These are phyloP conservation scores for Daedaleopsis nitida DNA, from an alignment of 768 basidiomycete genomes.

Conservation along the genomic window DNA sequence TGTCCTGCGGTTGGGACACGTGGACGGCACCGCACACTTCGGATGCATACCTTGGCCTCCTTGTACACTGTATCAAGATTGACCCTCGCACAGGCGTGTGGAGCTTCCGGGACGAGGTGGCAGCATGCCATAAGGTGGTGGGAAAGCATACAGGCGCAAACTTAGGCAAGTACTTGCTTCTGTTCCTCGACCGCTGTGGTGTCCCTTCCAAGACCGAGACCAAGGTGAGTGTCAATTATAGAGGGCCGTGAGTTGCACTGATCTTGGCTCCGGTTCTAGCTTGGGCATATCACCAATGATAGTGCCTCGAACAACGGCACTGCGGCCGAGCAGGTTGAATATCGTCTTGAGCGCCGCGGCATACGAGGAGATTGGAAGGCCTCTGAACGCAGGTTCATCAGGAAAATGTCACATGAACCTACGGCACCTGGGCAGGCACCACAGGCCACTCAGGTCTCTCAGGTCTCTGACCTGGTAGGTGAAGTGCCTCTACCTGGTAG, in stretches of 20 bases:
- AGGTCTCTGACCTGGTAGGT: too few relatives aligned
- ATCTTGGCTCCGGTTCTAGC: neutral
- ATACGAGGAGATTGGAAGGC: neutral
- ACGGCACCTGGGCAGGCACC: too few relatives aligned
- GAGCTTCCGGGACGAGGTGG: conserved; percentile 24
- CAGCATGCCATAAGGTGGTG: conserved; percentile 26
- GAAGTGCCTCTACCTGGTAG: too few relatives aligned
- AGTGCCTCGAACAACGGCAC: conserved; percentile 27
- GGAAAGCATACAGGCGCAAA: conserved; percentile 32
- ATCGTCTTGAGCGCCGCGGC: neutral
- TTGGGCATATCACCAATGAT: conserved; percentile 16
- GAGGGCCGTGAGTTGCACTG: too few relatives aligned
- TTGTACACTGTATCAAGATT: conserved; percentile 26
- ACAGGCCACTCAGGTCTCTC: too few relatives aligned
- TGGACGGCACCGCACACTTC: conserved; percentile 27
- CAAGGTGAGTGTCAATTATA: conserved; percentile 25
- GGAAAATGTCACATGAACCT: too few relatives aligned
- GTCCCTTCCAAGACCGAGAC: conserved; percentile 19
- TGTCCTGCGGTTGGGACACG: conserved; percentile 20
- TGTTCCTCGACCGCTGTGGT: conserved; percentile 28
- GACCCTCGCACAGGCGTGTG: conserved; percentile 16
- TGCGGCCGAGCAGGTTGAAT: conserved; percentile 20
- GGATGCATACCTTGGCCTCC: conserved; percentile 25
- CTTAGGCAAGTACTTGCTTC: conserved; percentile 29
- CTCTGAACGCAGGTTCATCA: neutral